These are phyloP conservation scores for Irineochytrium annulatum DNA, from an alignment of 192 early-diverging fungal species.

Conservation along the genomic window DNA sequence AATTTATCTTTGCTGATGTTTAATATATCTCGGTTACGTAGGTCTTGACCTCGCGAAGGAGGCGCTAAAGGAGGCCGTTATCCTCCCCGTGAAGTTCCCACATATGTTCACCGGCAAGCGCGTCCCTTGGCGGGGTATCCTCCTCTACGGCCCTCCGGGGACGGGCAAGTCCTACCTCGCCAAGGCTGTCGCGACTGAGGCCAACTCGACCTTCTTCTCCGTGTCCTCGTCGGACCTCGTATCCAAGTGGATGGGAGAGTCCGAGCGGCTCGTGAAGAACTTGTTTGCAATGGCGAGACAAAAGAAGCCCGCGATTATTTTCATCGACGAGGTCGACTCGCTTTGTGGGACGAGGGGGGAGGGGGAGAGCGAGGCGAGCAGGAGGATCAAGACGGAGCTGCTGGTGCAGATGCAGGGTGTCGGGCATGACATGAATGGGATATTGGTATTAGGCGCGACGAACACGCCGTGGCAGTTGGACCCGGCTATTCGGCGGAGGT, in stretches of 20 bases:
- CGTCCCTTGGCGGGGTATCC: conserved; percentile 93
- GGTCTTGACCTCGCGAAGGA: conserved; percentile 93
- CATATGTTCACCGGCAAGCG: conserved; percentile 94
- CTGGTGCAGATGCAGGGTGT: conserved; percentile 99
- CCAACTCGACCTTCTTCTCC: conserved; percentile 92
- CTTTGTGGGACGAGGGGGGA: conserved; percentile 93
- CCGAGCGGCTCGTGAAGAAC: conserved; percentile 90
- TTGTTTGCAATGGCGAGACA: conserved; percentile 92
- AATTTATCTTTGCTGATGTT: too few species aligned
- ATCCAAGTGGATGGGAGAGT: conserved; percentile 99
- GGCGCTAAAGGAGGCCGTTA: conserved; percentile 96
- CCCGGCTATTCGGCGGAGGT: conserved; percentile 85
- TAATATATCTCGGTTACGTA: too few species aligned
- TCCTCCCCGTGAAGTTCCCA: conserved; percentile 96
- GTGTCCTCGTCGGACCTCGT: conserved; percentile 97
- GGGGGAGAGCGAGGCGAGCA: conserved; percentile 91
- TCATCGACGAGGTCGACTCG: conserved; percentile 98
- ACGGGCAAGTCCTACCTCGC: conserved; percentile 97
- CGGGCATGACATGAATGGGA: conserved; percentile 90
- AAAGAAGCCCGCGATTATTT: conserved; percentile 92
- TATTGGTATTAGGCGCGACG: conserved; percentile 92
- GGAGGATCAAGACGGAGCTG: conserved; percentile 97
- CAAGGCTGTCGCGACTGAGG: conserved; percentile 97
- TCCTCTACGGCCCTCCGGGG: conserved; percentile 95
- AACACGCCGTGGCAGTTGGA: conserved; percentile 98